Evolutionary conservation across 768 basidiomycete species (phyloP).

Genomic region (Leucocoprinus leucothites): DNA sequence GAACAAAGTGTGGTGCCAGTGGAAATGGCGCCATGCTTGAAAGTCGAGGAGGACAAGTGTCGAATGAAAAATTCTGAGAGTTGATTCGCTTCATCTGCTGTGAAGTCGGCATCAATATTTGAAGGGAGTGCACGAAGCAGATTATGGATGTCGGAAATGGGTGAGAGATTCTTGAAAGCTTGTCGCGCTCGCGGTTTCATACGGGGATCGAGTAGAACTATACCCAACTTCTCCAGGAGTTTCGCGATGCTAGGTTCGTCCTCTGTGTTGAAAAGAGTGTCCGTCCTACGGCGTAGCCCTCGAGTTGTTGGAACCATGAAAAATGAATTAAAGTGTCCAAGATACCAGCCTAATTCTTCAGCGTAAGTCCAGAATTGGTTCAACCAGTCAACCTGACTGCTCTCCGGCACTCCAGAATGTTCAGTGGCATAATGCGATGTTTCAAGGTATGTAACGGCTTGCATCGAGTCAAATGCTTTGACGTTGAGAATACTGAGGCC

Average conservation of each 20-base stretch:
- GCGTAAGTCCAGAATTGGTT: constrained; percentile 44
- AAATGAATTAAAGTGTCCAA: constrained; percentile 12
- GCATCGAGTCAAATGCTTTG: constrained; percentile 20
- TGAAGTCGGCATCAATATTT: neutral
- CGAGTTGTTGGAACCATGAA: constrained; percentile 32
- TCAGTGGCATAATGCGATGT: neutral
- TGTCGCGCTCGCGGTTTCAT: constrained; percentile 19
- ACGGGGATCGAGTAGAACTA: constrained; percentile 30
- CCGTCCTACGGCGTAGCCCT: constrained; percentile 22
- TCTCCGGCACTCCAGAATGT: neutral
- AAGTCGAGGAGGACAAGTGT: constrained; percentile 5
- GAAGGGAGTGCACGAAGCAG: constrained; percentile 27
- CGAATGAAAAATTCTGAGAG: neutral
- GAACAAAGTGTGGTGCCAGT: constrained; percentile 3
- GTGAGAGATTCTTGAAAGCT: neutral
- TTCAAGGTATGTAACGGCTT: constrained; percentile 27
- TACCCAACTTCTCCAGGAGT: constrained; percentile 24
- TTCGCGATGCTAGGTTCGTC: constrained; percentile 6
- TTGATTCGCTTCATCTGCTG: neutral
- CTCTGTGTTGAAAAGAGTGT: constrained; percentile 25
- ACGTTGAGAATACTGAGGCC: constrained; percentile 31
- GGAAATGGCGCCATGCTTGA: constrained; percentile 9
- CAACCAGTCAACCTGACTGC: constrained; percentile 29
- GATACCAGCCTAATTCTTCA: constrained; percentile 18
- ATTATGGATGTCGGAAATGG: constrained; percentile 19